A percentile compares a stretch with the other conserved stretches of the same genome.
Conservation (phyloP, 768 basidiomycete species). For the Solioccasus polychromus region DNA sequence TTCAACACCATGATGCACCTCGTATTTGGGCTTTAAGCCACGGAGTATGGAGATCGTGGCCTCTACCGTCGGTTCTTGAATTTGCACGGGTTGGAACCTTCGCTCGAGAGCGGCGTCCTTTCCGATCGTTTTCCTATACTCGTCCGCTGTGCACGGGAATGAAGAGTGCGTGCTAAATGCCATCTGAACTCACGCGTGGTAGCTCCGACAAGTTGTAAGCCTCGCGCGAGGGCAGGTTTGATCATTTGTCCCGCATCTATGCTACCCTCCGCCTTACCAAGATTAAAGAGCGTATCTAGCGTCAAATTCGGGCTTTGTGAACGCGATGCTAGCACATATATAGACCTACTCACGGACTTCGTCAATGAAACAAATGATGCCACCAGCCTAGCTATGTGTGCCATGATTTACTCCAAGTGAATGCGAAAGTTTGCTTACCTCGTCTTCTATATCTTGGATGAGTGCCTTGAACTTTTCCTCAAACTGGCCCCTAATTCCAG, state of each 20-base stretch:
- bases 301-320: not conserved
- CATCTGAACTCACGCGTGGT: conserved; percentile 65
- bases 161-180: not conserved
- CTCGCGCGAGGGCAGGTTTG: conserved; percentile 85
- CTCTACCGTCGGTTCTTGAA: conserved; percentile 86
- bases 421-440: conserved; percentile 42
- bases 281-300: conserved; percentile 74
- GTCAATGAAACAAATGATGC: conserved; percentile 91
- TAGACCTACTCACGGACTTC: conserved; percentile 74
- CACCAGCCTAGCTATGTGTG: conserved; percentile 48
- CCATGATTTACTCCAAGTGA: conserved; percentile 19
- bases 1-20: conserved; percentile 92
- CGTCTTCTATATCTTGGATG: conserved; percentile 86
- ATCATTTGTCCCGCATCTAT: conserved; percentile 94
- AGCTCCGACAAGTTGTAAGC: conserved; percentile 85
- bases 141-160: conserved; percentile 48
- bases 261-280: conserved; percentile 89
- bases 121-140: conserved; percentile 87
- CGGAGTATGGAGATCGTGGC: conserved; percentile 84
- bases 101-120: conserved; percentile 91
- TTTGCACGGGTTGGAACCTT: conserved; percentile 85
- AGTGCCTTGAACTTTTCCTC: conserved; percentile 93
- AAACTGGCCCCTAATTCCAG: conserved; percentile 88
- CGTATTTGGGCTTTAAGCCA: conserved; percentile 80
- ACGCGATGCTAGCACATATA: not conserved